Evolutionary conservation across 1,139 yeast species (phyloP).

Genomic region (Torulaspora globosa): DNA sequence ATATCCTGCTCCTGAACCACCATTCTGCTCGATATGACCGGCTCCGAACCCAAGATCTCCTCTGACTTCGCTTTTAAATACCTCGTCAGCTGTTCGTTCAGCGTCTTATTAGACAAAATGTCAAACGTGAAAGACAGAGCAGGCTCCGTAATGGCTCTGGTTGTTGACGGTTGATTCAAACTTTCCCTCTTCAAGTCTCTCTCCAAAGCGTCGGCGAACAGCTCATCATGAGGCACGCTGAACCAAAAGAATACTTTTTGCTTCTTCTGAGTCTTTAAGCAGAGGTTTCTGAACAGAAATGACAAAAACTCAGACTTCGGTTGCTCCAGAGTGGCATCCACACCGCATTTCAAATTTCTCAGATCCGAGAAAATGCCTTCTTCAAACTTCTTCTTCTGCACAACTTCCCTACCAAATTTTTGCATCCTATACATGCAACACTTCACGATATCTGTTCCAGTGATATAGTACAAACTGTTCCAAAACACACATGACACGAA

Average conservation of each 20-base stretch:
- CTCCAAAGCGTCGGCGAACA: conserved; percentile 91
- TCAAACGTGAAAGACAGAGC: conserved; percentile 57
- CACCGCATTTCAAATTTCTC: conserved; percentile 79
- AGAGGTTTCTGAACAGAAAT: conserved; percentile 77
- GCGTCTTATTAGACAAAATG: conserved; percentile 19
- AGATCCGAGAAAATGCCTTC: conserved; percentile 93
- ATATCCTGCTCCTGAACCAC: conserved; percentile 1
- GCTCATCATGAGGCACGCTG: conserved; percentile 88
- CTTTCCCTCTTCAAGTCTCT: conserved; percentile 82
- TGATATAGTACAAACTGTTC: conserved; percentile 84
- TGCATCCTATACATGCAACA: conserved; percentile 85
- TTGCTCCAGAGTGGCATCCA: conserved; percentile 82
- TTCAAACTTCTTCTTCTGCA: conserved; percentile 89
- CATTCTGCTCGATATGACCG: conserved; percentile 1
- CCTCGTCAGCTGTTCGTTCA: conserved; percentile 31
- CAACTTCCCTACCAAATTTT: conserved; percentile 80
- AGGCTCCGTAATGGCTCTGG: conserved; percentile 57
- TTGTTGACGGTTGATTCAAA: conserved; percentile 54
- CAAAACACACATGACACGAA: conserved; percentile 88
- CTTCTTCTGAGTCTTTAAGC: conserved; percentile 91
- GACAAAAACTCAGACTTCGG: conserved; percentile 85
- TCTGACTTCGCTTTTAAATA: conserved; percentile 23
- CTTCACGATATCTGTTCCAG: conserved; percentile 95
- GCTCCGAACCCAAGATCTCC: conserved; percentile 1
- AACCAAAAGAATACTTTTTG: conserved; percentile 98